These are phyloP conservation scores for Penicillium sp. DNA, from an alignment of 2,329 filamentous ascomycete species.

Conservation along the genomic window DNA sequence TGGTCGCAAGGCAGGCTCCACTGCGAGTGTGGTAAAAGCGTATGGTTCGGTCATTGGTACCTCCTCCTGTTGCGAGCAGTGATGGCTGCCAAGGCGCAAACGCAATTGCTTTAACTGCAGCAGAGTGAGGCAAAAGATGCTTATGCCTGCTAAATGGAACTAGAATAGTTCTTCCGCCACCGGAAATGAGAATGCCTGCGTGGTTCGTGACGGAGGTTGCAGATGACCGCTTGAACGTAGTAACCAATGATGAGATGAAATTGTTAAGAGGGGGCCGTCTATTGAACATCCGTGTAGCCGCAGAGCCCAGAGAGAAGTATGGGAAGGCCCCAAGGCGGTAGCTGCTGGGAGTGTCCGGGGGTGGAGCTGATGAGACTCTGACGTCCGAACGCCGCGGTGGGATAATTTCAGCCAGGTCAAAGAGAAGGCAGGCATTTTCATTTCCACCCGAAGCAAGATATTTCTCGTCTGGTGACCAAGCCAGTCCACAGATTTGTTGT, in stretches of 20 bases:
- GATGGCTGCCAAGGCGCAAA: constrained; percentile 93
- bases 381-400: constrained; percentile 16
- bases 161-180: constrained; percentile 43
- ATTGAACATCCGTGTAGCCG: constrained; percentile 23
- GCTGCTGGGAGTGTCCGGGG: constrained; percentile 10
- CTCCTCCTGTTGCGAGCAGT: constrained; percentile 84
- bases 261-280: constrained; percentile 25
- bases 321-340: constrained; percentile 22
- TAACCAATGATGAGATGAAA: constrained; percentile 29
- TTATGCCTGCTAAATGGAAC: constrained; percentile 58
- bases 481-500: constrained; percentile 90
- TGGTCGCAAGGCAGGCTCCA: constrained; percentile 79
- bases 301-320: constrained; percentile 18
- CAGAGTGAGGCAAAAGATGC: constrained; percentile 73
- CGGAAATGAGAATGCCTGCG: constrained; percentile 30
- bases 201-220: constrained; percentile 24
- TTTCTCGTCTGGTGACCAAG: constrained; percentile 73
- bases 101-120: constrained; percentile 92
- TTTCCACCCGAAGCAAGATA: constrained; percentile 87
- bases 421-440: constrained; percentile 83
- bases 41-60: constrained; percentile 90
- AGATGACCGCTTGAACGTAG: constrained; percentile 17
- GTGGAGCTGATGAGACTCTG: constrained; percentile 9
- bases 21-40: constrained; percentile 90
- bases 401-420: constrained; percentile 61